Conservation (phyloP, 116 monocot genomes). For the Phalaenopsis hybrid region DNA sequence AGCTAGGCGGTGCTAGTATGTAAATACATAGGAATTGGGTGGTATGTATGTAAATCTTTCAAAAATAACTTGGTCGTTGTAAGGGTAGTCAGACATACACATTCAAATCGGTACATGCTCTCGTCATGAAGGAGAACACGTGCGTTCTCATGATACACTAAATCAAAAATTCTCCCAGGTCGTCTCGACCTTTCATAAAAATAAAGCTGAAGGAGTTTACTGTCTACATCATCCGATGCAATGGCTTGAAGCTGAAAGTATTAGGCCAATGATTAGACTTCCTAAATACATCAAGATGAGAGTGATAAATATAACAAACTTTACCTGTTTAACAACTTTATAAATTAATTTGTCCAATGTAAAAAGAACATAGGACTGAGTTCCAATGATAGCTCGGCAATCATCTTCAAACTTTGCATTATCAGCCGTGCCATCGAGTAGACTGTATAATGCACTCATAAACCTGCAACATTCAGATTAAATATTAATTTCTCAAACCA, state of each 20-base stretch:
- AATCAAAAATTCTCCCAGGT: constrained; percentile 51
- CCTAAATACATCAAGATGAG: background rate
- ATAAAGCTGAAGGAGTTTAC: constrained; percentile 81
- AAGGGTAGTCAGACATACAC: constrained; percentile 38
- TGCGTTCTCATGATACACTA: constrained; percentile 86
- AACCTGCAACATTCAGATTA: constrained; percentile 41
- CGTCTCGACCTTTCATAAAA: constrained; percentile 66
- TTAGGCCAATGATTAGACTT: constrained; percentile 5
- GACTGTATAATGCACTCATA: constrained; percentile 20
- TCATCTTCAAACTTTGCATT: constrained; percentile 96
- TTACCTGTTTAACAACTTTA: constrained; percentile 96
- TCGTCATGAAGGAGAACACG: constrained; percentile 76
- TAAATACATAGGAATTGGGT: background rate
- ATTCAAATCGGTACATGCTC: constrained; percentile 72
- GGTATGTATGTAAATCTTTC: no score
- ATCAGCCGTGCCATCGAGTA: constrained; percentile 39
- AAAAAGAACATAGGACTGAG: constrained; percentile 95
- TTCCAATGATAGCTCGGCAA: constrained; percentile 90
- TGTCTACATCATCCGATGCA: constrained; percentile 70
- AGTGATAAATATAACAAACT: background rate
- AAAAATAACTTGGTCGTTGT: background rate
- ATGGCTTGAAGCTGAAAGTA: constrained; percentile 72
- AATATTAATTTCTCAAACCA: background rate
- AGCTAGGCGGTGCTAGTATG: no score
- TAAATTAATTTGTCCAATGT: constrained; percentile 96